Conservation (phyloP, 2,329 filamentous ascomycete species). For the Zalaria obscura region DNA sequence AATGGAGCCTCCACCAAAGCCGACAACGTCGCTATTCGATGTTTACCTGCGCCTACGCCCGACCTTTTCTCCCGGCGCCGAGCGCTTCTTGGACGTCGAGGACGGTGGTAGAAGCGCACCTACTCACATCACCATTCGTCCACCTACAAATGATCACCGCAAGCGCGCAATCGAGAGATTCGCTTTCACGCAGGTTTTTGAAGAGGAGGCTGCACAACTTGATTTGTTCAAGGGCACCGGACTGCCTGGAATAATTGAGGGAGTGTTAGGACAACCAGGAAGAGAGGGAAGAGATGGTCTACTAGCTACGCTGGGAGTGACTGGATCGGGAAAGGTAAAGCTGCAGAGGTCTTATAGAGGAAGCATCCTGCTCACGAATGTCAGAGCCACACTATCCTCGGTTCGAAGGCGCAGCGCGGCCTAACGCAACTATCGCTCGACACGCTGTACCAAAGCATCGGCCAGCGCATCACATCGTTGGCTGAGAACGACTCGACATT, state of each 20-base stretch:
- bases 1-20: slow-evolving; percentile 6
- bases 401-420: slow-evolving; percentile 72
- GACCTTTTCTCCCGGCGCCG: slow-evolving; percentile 23
- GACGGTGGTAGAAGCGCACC: slow-evolving; percentile 21
- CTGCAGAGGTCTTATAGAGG: neutral
- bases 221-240: slow-evolving; percentile 75
- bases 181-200: slow-evolving; percentile 84
- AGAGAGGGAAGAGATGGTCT: slow-evolving; percentile 77
- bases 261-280: slow-evolving; percentile 59
- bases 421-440: slow-evolving; percentile 86
- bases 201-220: slow-evolving; percentile 70
- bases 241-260: slow-evolving; percentile 61
- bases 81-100: slow-evolving; percentile 73
- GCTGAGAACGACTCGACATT: slow-evolving; percentile 45
- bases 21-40: slow-evolving; percentile 57
- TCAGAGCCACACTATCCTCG: slow-evolving; percentile 90
- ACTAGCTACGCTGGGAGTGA: slow-evolving; percentile 83
- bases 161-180: slow-evolving; percentile 87
- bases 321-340: slow-evolving; percentile 82
- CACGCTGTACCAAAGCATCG: slow-evolving; percentile 72
- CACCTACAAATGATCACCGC: slow-evolving; percentile 65
- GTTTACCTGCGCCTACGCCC: slow-evolving; percentile 70
- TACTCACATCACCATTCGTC: slow-evolving; percentile 38
- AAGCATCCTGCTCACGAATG: slow-evolving; percentile 1
- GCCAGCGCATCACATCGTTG: slow-evolving; percentile 52